Evolutionary conservation across 2,329 filamentous ascomycete species (phyloP), one percentile per base, ranked within the genome.

Genomic region (Trichoderma citrinoviride): DNA sequence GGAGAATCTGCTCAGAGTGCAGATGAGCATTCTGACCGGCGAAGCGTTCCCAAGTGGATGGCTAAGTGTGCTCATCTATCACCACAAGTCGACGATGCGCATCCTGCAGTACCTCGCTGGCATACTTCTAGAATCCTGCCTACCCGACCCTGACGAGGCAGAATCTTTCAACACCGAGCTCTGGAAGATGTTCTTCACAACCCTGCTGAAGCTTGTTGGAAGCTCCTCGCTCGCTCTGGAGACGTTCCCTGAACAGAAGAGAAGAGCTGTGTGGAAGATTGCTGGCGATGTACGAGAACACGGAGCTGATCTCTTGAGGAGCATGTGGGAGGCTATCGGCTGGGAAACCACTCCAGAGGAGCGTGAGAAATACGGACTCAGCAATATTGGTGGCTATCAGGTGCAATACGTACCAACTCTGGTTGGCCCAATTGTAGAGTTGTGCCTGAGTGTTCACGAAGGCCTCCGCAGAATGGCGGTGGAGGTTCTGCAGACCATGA

Each of bases 191-290:
- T 97, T 97, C 79, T 97, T 99, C 74, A 90, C 89, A 19, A 94
- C 93, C 0, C 80, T 99, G 33, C 83, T 99, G 29, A 93, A 91
- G 73, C 87, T 98, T 3, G 92, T 99, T 3, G 91, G 92, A 5
- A 97, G 93, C 72, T 88, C 93, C 41, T 91, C 90, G 0, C 83
- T 99, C 21, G 93, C 95, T 0, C 84, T 99, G 43, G 95, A 99
- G 75, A 97, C 93, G 0, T 98, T 97, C 73, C 93, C 95, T 0
- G 96, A 99, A 76, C 95, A 99, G 78, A 99, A 98, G 79, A 84
- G 95, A 52, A 84, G 95, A 63, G 94, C 95, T 0, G 94, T 98
- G 1, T 99, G 96, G 95, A 99, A 98, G 79, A 97, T 99, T 74
- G 95, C 94, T 4, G 95, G 95, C 6, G 96, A 99, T 77, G 92